Base-by-base conservation (phyloP, 768 basidiomycete genomes). In the Hericium alpestre region DNA sequence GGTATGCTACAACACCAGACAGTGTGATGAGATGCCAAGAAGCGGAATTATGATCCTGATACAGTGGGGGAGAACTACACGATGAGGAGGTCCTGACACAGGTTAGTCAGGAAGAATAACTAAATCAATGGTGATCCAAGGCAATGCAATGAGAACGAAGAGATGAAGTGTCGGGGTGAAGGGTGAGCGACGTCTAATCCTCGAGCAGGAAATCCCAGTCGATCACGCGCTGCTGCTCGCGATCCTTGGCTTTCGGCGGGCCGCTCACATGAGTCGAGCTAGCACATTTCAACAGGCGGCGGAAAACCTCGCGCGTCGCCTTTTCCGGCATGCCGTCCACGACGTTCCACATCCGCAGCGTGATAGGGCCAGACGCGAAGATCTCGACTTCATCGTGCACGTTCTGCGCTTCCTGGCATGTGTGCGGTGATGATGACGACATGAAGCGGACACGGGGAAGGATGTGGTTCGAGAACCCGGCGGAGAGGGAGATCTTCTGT, bases 201-300 rank as follows among this genome's bases (percentile, higher is more conserved):
- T 87, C 85, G 51, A 90, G 75, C 57, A 90, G 72, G 69, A 86
- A 89, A 67, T 90, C 87, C 87, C 87, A 90, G 70, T 89, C 78
- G 58, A 87, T 83, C 47, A 73, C 61, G 32, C 64, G 64, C 64
- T 79, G 81, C 7, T 80, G 78, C 23, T 53, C 52, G 56, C 38
- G 54, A 56, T 22, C 51, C 61, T 18, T 43, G 13, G n/a, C 56
- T 32, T 32, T 32, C 32, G 32, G 32, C 32, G 8, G 8, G 1
- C 32, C 32, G 47, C 74, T 71, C 66, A 77, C 84, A 64, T 75
- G 79, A 11, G 74, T 64, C 43, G 82, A 74, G 65, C 87, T 84
- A 58, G 87, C 73, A 50, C 85, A 77, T 66, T 80, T 84, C 63
- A 67, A 67, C 49, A 63, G 55, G 57, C 57, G 62, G 58, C 62